A percentile compares a stretch with the other conserved stretches of the same genome.
These are phyloP conservation scores for Leucocoprinus sp. DNA, from an alignment of 768 basidiomycete genomes.

Conservation along the genomic window DNA sequence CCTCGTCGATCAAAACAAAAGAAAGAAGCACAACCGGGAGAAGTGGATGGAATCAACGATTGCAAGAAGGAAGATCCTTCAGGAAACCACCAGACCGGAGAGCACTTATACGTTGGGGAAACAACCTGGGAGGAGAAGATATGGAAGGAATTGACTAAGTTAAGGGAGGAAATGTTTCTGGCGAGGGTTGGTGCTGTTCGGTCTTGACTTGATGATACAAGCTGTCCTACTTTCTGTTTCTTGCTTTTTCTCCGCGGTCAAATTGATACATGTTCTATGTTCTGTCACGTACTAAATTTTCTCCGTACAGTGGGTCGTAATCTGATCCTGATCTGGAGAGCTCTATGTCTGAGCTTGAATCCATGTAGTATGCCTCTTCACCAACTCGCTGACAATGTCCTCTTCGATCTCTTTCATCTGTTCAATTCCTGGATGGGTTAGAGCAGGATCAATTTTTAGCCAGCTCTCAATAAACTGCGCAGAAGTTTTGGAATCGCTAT, in stretches of 20 bases:
- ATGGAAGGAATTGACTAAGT: constrained; percentile 67
- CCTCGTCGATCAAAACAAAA: constrained; percentile 1
- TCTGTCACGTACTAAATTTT: constrained; percentile 6
- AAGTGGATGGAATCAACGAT: not conserved
- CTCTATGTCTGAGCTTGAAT: constrained; percentile 25
- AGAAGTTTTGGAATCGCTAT: constrained; percentile 16
- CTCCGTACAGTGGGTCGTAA: not conserved
- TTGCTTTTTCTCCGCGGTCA: not conserved
- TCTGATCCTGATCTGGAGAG: too few species aligned
- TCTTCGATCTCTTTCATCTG: constrained; percentile 83
- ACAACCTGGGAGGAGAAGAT: constrained; percentile 80
- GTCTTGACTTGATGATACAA: not conserved
- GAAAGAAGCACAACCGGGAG: not conserved
- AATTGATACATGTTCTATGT: constrained; percentile 4
- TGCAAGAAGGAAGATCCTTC: constrained; percentile 1
- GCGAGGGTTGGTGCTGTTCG: constrained; percentile 53
- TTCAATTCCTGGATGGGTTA: constrained; percentile 24
- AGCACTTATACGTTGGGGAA: constrained; percentile 46
- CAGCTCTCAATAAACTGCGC: constrained; percentile 45
- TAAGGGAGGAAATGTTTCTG: constrained; percentile 85
- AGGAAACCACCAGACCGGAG: constrained; percentile 6
- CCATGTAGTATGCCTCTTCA: constrained; percentile 69
- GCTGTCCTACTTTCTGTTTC: not conserved
- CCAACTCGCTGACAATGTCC: constrained; percentile 73
- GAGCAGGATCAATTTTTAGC: constrained; percentile 49